A percentile compares a stretch with the other conserved stretches of the same genome.
Evolutionary conservation across 169 alveolate genomes (phyloP).

Genomic region (Plasmodium vinckei): DNA sequence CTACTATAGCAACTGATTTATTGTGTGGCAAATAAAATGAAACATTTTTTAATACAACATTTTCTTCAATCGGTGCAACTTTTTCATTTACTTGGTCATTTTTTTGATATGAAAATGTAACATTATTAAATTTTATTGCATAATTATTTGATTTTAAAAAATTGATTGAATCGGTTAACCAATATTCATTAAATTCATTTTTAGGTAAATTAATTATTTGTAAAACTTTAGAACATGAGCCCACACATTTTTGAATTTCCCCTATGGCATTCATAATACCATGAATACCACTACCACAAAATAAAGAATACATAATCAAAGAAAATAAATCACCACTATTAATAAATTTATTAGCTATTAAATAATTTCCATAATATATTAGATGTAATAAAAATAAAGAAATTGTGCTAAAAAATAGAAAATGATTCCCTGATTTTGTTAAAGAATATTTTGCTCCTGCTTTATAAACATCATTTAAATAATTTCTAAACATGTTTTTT

Average conservation of each 20-base stretch:
- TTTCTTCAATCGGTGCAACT: background rate
- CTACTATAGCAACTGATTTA: slow-evolving; percentile 93
- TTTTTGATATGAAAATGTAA: slow-evolving; percentile 37
- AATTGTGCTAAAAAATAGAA: slow-evolving; percentile 51
- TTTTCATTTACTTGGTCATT: background rate
- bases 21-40: slow-evolving; percentile 56
- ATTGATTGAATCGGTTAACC: slow-evolving; percentile 30
- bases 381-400: slow-evolving; percentile 53
- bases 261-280: slow-evolving; percentile 77
- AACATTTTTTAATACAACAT: slow-evolving; percentile 45
- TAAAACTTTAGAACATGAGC: slow-evolving; percentile 76
- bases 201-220: slow-evolving; percentile 54
- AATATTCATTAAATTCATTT: slow-evolving; percentile 37
- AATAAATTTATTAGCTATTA: slow-evolving; percentile 69
- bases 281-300: slow-evolving; percentile 82
- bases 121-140: slow-evolving; percentile 42
- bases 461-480: slow-evolving; percentile 70
- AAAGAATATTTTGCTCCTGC: slow-evolving; percentile 39
- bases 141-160: slow-evolving; percentile 34
- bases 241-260: slow-evolving; percentile 79
- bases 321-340: slow-evolving; percentile 83
- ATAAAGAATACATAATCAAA: slow-evolving; percentile 78
- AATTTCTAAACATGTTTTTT: slow-evolving; percentile 58
- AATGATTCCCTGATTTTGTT: slow-evolving; percentile 63
- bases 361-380: slow-evolving; percentile 71